Evolutionary conservation across 495 filamentous ascomycete species (phyloP), one percentile per base, ranked within the genome.

Genomic region (Talaromyces ruber): DNA sequence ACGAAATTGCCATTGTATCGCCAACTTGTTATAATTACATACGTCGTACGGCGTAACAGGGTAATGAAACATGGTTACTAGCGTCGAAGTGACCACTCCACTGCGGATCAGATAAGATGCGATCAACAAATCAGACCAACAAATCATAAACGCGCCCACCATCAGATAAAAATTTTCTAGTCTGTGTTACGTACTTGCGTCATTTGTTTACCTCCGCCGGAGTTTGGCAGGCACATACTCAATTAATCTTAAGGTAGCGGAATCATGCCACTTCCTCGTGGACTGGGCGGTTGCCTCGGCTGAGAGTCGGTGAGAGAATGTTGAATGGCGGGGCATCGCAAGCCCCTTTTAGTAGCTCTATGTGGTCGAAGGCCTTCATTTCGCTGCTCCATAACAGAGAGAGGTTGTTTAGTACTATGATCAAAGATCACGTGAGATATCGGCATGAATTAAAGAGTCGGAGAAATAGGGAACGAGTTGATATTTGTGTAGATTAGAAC

Each of bases 21-120:
- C 7, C 9, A 7, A 18, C 0, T 16, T 3, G 6, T 45, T 0
- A 18, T 18, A 18, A 9, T 21, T 9, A 21, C 43, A 21, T 47
- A 21, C 43, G 6, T 6, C 18, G 7, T 47, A 8, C 43, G 6
- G 18, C 18, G 7, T 47, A 8, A 21, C 7, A 21, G 6, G 8
- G n/a, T 47, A 47, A 18, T 21, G 12, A 21, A 21, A 8, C 5
- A 21, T 0, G 2, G 18, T 18, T 47, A 47, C 43, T 39, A 22
- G 43, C 16, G 6, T 21, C 16, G 21, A 47, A 47, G 18, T 6
- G 0, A 8, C 1, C 8, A 47, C 43, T 1, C 57, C 57, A 59
- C 37, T 59, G 32, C 57, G 57, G 57, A 59, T 59, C 57, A 59
- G 57, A 59, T 59, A 59, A 59, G 54, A 57, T 57, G 4, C 18